Base-by-base conservation (phyloP, 495 filamentous ascomycete genomes). In the Neurospora intermedia region DNA sequence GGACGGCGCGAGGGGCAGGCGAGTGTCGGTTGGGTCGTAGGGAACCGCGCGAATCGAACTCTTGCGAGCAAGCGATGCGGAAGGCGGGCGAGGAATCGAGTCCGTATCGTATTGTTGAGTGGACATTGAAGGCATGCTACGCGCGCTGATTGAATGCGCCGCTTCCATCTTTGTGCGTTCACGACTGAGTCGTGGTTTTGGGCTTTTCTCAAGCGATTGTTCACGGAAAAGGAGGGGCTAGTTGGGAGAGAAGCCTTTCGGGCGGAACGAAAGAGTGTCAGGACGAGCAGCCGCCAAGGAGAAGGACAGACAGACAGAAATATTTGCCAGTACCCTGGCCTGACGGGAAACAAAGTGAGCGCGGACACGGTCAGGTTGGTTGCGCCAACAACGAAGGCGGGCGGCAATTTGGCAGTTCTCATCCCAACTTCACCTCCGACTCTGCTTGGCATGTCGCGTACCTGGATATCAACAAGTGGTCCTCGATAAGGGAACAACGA, bases 1-100 rank as follows among this genome's bases (percentile, higher is more conserved):
- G 15, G 54, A 66, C 6, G 13, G 27, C 15, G 54, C 54, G 54
- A 66, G 23, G 54, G 54, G 54, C 35, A 66, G 27, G 15, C 54
- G 54, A 9, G 43, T 39, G 23, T 75, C 62, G n/a, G 20, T 48
- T n/a, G 42, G 69, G 59, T 69, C 73, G 43, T 74, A 74, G 6
- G 69, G 74, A 15, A 75, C 74, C 1, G 72, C 72, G 59, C 74
- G 72, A 38, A 75, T 75, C 13, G 74, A 74, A 31, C 69, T 69
- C 9, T 35, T 66, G 54, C 54, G 54, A 38, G 13, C 54, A 66
- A 66, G 54, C 6, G 54, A 35, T 35, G 2, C 27, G 15, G 54
- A 66, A 15, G 54, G 27, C 15, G 54, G 54, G 6, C 27, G 27
- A 66, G 54, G 15, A 35, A 27, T 10, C 35, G 23, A 27, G 13